Conservation (phyloP, 169 alveolate species). For the Eimeria necatrix region DNA sequence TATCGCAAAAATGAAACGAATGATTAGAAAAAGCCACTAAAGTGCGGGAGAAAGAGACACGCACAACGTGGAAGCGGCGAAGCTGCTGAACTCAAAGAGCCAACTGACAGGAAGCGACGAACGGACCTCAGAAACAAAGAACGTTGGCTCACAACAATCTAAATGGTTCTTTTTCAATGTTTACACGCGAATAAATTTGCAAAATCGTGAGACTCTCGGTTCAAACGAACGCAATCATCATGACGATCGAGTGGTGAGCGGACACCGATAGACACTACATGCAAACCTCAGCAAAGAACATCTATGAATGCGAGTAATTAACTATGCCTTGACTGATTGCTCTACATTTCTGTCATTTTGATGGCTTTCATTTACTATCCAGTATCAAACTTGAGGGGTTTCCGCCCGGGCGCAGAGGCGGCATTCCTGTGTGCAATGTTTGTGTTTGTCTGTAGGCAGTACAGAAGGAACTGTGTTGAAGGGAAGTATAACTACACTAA, state of each 20-base stretch:
- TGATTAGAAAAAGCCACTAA: background rate
- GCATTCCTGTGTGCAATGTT: too few relatives aligned
- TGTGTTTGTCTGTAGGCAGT: too few relatives aligned
- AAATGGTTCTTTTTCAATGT: background rate
- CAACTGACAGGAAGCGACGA: background rate
- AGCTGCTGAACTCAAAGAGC: conserved; percentile 37
- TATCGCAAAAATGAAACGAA: background rate
- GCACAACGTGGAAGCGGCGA: background rate
- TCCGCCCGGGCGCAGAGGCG: background rate
- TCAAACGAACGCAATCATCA: background rate
- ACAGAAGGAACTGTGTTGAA: too few relatives aligned
- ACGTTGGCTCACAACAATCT: too few relatives aligned
- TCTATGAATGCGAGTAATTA: too few relatives aligned
- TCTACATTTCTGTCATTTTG: too few relatives aligned
- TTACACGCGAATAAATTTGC: background rate
- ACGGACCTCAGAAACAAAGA: background rate
- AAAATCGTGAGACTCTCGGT: background rate
- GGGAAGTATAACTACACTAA: too few relatives aligned
- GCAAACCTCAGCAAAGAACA: background rate
- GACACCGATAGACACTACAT: background rate
- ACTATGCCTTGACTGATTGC: too few relatives aligned
- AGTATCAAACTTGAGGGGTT: background rate
- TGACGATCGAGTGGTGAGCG: background rate
- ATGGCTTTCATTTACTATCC: background rate
- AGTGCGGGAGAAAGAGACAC: background rate